Evolutionary conservation across 768 basidiomycete genomes (phyloP), one percentile per base, ranked within the genome.

Genomic region (Clitopilus hobsonii): DNA sequence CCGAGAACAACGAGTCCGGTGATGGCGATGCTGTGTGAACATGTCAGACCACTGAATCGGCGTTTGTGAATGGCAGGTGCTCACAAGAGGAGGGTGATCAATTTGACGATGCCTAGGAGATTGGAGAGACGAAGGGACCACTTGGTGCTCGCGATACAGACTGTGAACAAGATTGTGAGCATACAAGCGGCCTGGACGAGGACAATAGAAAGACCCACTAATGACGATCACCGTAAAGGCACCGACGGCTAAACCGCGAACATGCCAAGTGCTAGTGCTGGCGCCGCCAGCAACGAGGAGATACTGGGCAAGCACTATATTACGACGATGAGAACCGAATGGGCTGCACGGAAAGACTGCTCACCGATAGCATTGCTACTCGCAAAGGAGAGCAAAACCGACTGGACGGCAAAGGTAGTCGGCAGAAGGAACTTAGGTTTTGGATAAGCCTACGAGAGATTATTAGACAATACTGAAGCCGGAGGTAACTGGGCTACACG

Each of bases 1-100:
- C 78, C 76, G 10, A 88, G 74, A 7, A 86, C 86, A 22, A 80
- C 81, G 71, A 83, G 79, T 60, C 80, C 79, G 3, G 82, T 77
- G 38, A 85, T 65, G 1, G 83, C 77, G 41, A 87, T 68, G 38
- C 71, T 73, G 54, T 27, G 38, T 24, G 36, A 6, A 7, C 1
- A 30, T 36, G 32, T 36, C n/a, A 36, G 32, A 11, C 22, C 28
- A 20, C 28, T 18, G 20, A 38, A 20, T 7, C 25, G 30, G 47
- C 18, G 25, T 24, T 8, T 3, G 48, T 47, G 14, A n/a, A n/a
- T n/a, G n/a, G n/a, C n/a, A n/a, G n/a, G n/a, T 28, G 58, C 66
- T 16, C 54, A 70, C 68, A 71, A 69, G 25, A 71, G 45, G 27
- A 71, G 63, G 4, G 66, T 68, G 2, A 63, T 6, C 6, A 72